Evolutionary conservation across 148 eudicot genomes (phyloP).

Genomic region (Bassia scoparia): DNA sequence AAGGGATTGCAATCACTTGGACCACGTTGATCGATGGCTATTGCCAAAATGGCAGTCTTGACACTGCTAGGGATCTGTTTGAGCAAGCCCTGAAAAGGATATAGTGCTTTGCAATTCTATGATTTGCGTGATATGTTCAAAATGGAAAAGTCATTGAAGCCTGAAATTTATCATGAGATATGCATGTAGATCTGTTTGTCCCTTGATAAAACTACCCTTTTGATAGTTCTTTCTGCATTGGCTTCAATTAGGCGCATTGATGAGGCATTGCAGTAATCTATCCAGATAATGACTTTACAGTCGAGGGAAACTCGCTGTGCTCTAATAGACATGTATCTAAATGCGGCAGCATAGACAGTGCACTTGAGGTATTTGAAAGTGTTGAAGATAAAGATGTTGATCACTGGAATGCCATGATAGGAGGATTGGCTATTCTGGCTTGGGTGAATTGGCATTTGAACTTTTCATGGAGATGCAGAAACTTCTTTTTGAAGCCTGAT

Average conservation of each 20-base stretch:
- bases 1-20: constrained; percentile 58
- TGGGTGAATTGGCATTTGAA: constrained; percentile 56
- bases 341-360: constrained; percentile 59
- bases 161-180: constrained; percentile 48
- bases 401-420: constrained; percentile 86
- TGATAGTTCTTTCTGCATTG: constrained; percentile 54
- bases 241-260: constrained; percentile 53
- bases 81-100: constrained; percentile 51
- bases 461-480: constrained; percentile 58
- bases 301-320: constrained; percentile 70
- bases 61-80: constrained; percentile 46
- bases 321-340: constrained; percentile 81
- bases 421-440: constrained; percentile 68
- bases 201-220: constrained; percentile 54
- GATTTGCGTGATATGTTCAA: constrained; percentile 67
- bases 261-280: constrained; percentile 47
- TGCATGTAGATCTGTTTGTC: constrained; percentile 24
- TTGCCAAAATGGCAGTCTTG: constrained; percentile 49
- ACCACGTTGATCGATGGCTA: constrained; percentile 68
- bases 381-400: constrained; percentile 42
- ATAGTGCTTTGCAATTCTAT: constrained; percentile 59
- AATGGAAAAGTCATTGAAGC: constrained; percentile 47
- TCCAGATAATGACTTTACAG: constrained; percentile 32
- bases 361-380: constrained; percentile 45
- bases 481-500: constrained; percentile 43